These are phyloP conservation scores for Plasmodium falciparum DNA, from an alignment of 169 alveolate genomes.

Conservation along the genomic window DNA sequence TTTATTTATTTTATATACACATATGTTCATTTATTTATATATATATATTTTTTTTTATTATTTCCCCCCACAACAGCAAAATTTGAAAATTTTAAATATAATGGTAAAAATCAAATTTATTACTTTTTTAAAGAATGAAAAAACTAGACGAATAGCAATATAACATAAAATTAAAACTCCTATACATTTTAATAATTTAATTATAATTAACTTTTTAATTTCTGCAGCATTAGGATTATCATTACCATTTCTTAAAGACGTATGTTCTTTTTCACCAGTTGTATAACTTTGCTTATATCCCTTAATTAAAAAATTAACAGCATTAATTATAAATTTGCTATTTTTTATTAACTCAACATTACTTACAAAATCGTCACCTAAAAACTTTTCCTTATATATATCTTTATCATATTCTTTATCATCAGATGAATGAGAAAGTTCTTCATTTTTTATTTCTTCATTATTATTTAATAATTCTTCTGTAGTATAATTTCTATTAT, in stretches of 20 bases:
- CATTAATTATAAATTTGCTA: constrained; percentile 44
- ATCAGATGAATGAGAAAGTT: constrained; percentile 22
- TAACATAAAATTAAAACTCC: constrained; percentile 19
- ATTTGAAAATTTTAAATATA: constrained; percentile 45
- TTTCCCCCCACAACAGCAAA: constrained; percentile 71
- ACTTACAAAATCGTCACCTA: constrained; percentile 10
- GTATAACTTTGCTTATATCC: constrained; percentile 10
- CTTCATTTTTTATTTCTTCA: constrained; percentile 17
- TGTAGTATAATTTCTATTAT: neutral
- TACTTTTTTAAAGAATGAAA: constrained; percentile 31
- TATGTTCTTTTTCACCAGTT: neutral
- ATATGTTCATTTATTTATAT: neutral
- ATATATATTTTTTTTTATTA: neutral
- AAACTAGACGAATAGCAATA: constrained; percentile 12
- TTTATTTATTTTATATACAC: neutral
- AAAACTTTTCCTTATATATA: constrained; percentile 36
- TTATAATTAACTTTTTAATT: constrained; percentile 45
- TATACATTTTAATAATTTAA: constrained; percentile 35
- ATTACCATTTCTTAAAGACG: constrained; percentile 7
- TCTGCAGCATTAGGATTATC: constrained; percentile 14
- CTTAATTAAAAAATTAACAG: constrained; percentile 21
- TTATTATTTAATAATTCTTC: neutral
- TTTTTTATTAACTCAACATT: constrained; percentile 23
- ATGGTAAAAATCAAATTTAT: constrained; percentile 22
- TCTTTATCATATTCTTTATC: constrained; percentile 20